These are phyloP conservation scores for Beauveria sp. DNA, from an alignment of 2,329 filamentous ascomycete genomes.

Conservation along the genomic window DNA sequence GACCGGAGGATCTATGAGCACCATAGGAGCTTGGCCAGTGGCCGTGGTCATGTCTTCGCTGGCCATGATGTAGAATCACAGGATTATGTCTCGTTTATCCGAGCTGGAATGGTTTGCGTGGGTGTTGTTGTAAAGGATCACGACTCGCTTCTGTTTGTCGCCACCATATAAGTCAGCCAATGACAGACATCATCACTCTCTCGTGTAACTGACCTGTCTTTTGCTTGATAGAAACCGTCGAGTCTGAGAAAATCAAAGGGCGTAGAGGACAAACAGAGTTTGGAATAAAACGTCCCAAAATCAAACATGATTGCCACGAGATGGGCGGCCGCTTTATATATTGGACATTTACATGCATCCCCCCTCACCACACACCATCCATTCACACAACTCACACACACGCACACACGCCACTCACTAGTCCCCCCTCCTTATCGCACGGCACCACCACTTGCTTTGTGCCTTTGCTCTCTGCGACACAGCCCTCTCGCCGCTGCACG, in stretches of 20 bases:
- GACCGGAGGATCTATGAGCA: conserved; percentile 24
- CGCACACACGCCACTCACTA: background rate
- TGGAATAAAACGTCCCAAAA: background rate
- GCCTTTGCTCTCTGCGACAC: background rate
- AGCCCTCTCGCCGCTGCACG: background rate
- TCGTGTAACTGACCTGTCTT: no score
- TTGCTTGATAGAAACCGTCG: no score
- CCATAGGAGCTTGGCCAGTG: conserved; percentile 15
- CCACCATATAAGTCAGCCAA: no score
- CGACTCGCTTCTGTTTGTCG: no score
- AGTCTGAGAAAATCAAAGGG: no score
- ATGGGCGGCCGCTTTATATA: conserved; percentile 6
- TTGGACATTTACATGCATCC: background rate
- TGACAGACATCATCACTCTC: no score
- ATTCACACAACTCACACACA: background rate
- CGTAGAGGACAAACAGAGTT: background rate
- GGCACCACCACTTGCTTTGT: background rate
- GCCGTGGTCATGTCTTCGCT: conserved; percentile 16
- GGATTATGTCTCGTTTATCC: background rate
- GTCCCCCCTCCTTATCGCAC: background rate
- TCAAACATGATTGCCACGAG: background rate
- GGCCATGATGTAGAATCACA: conserved; percentile 12
- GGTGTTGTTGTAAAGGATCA: no score
- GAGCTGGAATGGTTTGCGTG: no score
- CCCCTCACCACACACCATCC: background rate